Conservation (phyloP, 140 eudicot genomes). For the Ambrosia hybrid region DNA sequence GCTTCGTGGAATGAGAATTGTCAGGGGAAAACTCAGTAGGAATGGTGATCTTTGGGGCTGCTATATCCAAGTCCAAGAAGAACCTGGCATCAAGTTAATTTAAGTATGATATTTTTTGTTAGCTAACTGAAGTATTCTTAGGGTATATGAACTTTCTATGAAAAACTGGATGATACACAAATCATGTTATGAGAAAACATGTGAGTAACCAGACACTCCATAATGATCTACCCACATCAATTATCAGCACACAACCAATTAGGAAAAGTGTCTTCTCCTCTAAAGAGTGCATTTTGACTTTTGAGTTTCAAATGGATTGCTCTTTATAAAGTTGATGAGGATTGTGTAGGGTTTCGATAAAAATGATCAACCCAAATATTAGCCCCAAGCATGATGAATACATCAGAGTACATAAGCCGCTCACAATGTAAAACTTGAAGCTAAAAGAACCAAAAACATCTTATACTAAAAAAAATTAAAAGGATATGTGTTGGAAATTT, state of each 20-base stretch:
- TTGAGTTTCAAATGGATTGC: conserved; percentile 1
- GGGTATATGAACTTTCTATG: not conserved
- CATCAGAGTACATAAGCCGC: not conserved
- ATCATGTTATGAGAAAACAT: conserved; percentile 13
- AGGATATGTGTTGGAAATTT: not conserved
- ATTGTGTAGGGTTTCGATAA: not conserved
- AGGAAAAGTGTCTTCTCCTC: conserved; percentile 3
- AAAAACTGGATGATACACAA: conserved; percentile 9
- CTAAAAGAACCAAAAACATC: not conserved
- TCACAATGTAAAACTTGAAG: not conserved
- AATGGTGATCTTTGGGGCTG: conserved; percentile 95
- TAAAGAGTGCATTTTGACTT: not conserved
- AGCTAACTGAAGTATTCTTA: conserved; percentile 10
- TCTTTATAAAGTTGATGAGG: conserved; percentile 1
- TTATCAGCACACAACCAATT: conserved; percentile 5
- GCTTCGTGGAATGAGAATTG: conserved; percentile 73
- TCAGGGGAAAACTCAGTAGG: conserved; percentile 94
- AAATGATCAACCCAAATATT: not conserved
- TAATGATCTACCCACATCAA: not conserved
- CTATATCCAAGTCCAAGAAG: conserved; percentile 92
- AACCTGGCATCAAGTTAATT: conserved; percentile 57
- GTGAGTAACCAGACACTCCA: conserved; percentile 10
- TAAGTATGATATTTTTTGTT: conserved; percentile 18
- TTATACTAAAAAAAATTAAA: conserved; percentile 1
- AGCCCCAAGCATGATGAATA: conserved; percentile 3